Evolutionary conservation across 495 filamentous ascomycete genomes (phyloP).

Genomic region (Penicillium subrubescens): DNA sequence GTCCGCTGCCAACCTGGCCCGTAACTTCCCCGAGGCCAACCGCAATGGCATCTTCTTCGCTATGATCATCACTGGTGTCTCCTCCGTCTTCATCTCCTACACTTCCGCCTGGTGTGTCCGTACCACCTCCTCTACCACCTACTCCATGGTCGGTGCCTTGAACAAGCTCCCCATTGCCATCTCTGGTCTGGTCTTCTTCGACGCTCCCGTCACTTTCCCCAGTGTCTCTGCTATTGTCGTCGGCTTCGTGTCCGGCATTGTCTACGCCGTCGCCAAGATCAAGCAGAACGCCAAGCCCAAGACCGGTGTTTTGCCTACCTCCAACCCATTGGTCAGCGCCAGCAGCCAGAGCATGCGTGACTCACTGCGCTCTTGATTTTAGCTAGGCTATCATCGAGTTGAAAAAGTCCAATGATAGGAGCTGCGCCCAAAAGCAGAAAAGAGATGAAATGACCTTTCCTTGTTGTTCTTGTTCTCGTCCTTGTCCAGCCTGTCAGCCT

Average conservation of each 20-base stretch:
- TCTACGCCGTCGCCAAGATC: slow-evolving; percentile 91
- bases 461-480: slow-evolving; percentile 6
- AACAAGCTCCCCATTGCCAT: slow-evolving; percentile 97
- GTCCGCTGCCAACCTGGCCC: slow-evolving; percentile 78
- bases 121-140: slow-evolving; percentile 93
- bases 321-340: slow-evolving; percentile 74
- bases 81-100: slow-evolving; percentile 97
- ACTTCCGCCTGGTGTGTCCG: slow-evolving; percentile 98
- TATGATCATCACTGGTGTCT: slow-evolving; percentile 93
- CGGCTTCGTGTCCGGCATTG: slow-evolving; percentile 88
- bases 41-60: slow-evolving; percentile 77
- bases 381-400: neutral
- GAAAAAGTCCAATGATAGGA: neutral
- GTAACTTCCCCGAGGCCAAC: slow-evolving; percentile 81
- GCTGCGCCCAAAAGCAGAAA: neutral
- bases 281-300: slow-evolving; percentile 70
- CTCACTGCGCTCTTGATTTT: slow-evolving; percentile 60
- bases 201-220: slow-evolving; percentile 89
- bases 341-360: slow-evolving; percentile 92
- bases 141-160: slow-evolving; percentile 96
- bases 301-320: slow-evolving; percentile 66
- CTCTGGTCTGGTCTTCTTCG: slow-evolving; percentile 90
- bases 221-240: slow-evolving; percentile 86
- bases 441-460: slow-evolving; percentile 11
- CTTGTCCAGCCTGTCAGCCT: neutral